Evolutionary conservation across 768 basidiomycete genomes (phyloP).

Genomic region (Tulasnella sp.): DNA sequence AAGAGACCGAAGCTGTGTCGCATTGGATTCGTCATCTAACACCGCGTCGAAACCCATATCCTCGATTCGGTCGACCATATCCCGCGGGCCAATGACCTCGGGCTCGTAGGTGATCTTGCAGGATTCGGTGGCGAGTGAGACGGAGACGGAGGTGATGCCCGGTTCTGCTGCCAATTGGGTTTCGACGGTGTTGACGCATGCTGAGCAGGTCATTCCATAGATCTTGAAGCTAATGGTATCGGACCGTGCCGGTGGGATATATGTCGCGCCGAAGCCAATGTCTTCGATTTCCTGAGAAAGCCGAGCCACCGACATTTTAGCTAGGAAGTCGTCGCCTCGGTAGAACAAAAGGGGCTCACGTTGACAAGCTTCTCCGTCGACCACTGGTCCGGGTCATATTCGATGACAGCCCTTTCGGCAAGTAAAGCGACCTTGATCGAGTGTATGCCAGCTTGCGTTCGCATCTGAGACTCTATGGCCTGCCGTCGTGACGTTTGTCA

Average conservation of each 20-base stretch:
- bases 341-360: conserved; percentile 43
- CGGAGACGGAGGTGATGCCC: conserved; percentile 65
- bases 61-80: conserved; percentile 81
- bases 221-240: conserved; percentile 72
- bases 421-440: conserved; percentile 94
- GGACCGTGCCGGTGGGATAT: conserved; percentile 59
- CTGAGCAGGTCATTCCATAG: conserved; percentile 88
- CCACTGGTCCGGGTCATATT: conserved; percentile 85
- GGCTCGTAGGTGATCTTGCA: conserved; percentile 75
- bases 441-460: conserved; percentile 80
- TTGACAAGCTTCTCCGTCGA: conserved; percentile 68
- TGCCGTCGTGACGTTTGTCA: conserved; percentile 33
- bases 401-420: conserved; percentile 86
- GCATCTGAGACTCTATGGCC: conserved; percentile 82
- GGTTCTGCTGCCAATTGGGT: conserved; percentile 61
- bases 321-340: not conserved
- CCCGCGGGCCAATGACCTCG: conserved; percentile 66
- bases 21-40: conserved; percentile 71
- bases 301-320: conserved; percentile 13
- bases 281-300: conserved; percentile 79
- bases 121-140: conserved; percentile 72
- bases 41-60: conserved; percentile 90
- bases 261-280: conserved; percentile 84
- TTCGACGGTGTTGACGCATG: conserved; percentile 76
- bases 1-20: conserved; percentile 79